phyloP scores from a whole-genome alignment of 176 grass and related monocot genomes.

The Tuctoria greenei region DNA sequence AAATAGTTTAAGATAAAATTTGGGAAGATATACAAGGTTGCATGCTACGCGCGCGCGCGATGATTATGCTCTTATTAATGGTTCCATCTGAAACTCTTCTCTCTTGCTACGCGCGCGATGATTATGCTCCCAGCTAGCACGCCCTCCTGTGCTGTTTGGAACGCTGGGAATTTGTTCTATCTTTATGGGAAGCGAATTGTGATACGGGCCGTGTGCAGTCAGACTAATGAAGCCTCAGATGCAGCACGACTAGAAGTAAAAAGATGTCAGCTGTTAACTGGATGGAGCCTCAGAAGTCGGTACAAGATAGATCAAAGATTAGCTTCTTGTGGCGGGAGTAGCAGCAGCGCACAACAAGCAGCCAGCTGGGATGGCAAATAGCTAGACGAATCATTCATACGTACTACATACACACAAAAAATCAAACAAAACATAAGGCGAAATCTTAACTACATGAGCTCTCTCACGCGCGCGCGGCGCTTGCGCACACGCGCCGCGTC shows the following conservation, averaged over 20 bases:
- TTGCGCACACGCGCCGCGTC: background rate
- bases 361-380: background rate
- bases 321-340: background rate
- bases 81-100: too few species aligned
- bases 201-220: too few species aligned
- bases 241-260: too few species aligned
- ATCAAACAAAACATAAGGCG: background rate
- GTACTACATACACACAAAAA: background rate
- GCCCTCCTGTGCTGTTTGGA: too few species aligned
- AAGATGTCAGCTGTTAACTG: too few species aligned
- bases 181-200: too few species aligned
- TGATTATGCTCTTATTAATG: too few species aligned
- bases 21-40: background rate
- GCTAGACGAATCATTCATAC: constrained; percentile 5
- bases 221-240: too few species aligned
- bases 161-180: too few species aligned
- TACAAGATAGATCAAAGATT: background rate
- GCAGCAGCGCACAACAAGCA: background rate
- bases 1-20: background rate
- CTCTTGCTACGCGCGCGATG: too few species aligned
- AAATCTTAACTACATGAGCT: constrained; percentile 23
- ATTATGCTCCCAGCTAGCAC: too few species aligned
- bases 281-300: background rate
- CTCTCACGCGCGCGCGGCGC: background rate
- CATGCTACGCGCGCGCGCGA: too few species aligned